These are phyloP conservation scores for Didymella sp. DNA, from an alignment of 2,329 filamentous ascomycete genomes.

Conservation along the genomic window DNA sequence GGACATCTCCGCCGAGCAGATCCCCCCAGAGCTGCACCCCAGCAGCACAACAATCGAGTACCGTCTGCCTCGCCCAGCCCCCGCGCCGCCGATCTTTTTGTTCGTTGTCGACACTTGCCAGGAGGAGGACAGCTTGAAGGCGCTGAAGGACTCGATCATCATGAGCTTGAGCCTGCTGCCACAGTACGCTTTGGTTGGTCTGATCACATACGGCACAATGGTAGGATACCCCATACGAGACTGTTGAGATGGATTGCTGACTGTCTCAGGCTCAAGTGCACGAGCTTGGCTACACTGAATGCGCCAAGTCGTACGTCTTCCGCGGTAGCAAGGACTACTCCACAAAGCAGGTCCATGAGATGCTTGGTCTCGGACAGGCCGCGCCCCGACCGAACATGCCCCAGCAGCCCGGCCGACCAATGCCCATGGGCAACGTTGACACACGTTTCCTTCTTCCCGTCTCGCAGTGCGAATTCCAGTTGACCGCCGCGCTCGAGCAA, in stretches of 20 bases:
- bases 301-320: slow-evolving; percentile 98
- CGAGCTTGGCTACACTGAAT: slow-evolving; percentile 97
- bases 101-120: slow-evolving; percentile 90
- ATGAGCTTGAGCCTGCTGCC: slow-evolving; percentile 84
- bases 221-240: slow-evolving; percentile 53
- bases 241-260: slow-evolving; percentile 22
- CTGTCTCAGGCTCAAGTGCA: slow-evolving; percentile 81
- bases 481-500: slow-evolving; percentile 94
- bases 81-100: slow-evolving; percentile 83
- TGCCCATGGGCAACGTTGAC: slow-evolving; percentile 77
- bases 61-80: slow-evolving; percentile 78
- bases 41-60: slow-evolving; percentile 91
- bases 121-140: slow-evolving; percentile 83
- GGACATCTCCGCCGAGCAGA: slow-evolving; percentile 82
- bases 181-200: slow-evolving; percentile 79
- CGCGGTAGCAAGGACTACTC: slow-evolving; percentile 96
- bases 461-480: slow-evolving; percentile 94
- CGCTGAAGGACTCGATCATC: slow-evolving; percentile 84
- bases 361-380: slow-evolving; percentile 83
- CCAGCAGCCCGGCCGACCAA: slow-evolving; percentile 74
- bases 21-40: slow-evolving; percentile 82
- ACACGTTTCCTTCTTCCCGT: slow-evolving; percentile 92
- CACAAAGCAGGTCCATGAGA: slow-evolving; percentile 99
- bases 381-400: slow-evolving; percentile 73
- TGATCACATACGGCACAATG: slow-evolving; percentile 94